Percentiles rank a stretch among this genome's conserved stretches.
These are phyloP conservation scores for Aspergillus candidus DNA, from an alignment of 2,329 filamentous ascomycete species.

Conservation along the genomic window DNA sequence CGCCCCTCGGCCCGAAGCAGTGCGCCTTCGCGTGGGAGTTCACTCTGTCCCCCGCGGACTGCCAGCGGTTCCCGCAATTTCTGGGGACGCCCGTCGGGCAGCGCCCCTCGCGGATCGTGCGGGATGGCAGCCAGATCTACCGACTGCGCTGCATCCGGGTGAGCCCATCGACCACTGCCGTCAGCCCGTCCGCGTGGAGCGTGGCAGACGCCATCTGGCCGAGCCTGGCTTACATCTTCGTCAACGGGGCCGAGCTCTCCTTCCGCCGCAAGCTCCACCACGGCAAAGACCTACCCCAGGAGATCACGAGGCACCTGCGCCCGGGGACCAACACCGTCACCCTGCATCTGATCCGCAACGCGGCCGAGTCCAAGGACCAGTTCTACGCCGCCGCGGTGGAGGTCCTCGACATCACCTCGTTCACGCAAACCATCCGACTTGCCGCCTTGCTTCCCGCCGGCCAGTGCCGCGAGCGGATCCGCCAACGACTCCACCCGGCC, in stretches of 20 bases:
- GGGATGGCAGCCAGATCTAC: constrained; percentile 54
- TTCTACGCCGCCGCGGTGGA: constrained; percentile 66
- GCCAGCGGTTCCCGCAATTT: constrained; percentile 28
- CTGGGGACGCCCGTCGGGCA: constrained; percentile 13
- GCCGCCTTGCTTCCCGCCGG: constrained; percentile 41
- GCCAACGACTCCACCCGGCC: constrained; percentile 40
- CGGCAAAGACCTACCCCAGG: constrained; percentile 67
- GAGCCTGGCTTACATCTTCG: constrained; percentile 57
- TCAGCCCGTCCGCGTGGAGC: constrained; percentile 54
- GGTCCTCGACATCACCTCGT: constrained; percentile 51
- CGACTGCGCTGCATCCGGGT: constrained; percentile 62
- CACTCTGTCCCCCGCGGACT: constrained; percentile 24
- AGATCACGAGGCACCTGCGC: constrained; percentile 58
- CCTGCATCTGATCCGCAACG: constrained; percentile 43
- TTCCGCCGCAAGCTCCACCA: constrained; percentile 64
- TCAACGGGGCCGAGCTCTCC: constrained; percentile 58
- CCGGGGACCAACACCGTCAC: constrained; percentile 58
- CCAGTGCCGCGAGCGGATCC: constrained; percentile 54
- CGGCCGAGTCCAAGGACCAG: constrained; percentile 26
- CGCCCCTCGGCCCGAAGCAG: constrained; percentile 20
- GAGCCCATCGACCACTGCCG: constrained; percentile 20
- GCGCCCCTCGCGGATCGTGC: constrained; percentile 29
- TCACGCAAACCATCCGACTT: constrained; percentile 33
- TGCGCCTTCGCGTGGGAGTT: constrained; percentile 32
- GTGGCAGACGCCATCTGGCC: constrained; percentile 65